Evolutionary conservation across 2,329 filamentous ascomycete species (phyloP).

Genomic region (Fusarium sp.): DNA sequence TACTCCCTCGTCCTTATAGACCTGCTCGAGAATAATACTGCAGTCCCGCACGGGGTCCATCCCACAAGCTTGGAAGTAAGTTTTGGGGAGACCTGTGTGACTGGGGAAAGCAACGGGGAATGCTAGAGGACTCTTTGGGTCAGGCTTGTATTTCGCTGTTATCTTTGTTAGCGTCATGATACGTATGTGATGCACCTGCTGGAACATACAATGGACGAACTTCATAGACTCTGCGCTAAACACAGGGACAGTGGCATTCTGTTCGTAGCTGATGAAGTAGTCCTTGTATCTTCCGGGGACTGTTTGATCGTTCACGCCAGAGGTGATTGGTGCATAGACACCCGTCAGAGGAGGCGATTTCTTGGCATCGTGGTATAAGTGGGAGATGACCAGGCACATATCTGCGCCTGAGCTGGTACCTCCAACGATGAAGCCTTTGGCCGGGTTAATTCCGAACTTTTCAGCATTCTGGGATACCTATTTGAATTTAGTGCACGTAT

Average conservation of each 20-base stretch:
- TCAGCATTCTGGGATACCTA: conserved; percentile 39
- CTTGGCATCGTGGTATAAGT: conserved; percentile 39
- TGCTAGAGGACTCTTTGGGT: conserved; percentile 43
- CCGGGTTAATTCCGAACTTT: conserved; percentile 45
- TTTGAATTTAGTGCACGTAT: background rate
- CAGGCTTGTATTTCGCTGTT: conserved; percentile 47
- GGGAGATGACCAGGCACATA: conserved; percentile 46
- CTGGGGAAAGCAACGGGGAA: conserved; percentile 44
- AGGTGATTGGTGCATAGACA: conserved; percentile 44
- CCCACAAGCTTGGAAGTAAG: conserved; percentile 52
- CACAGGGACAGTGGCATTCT: conserved; percentile 46
- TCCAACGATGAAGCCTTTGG: conserved; percentile 42
- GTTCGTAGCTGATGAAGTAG: conserved; percentile 48
- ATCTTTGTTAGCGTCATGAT: background rate
- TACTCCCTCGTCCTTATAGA: conserved; percentile 48
- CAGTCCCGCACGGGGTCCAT: conserved; percentile 50
- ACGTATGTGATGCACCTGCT: background rate
- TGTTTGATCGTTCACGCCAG: conserved; percentile 36
- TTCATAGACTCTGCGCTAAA: conserved; percentile 42
- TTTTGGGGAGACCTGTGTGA: conserved; percentile 47
- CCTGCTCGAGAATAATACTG: conserved; percentile 49
- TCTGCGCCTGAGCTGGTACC: conserved; percentile 51
- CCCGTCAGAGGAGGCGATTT: conserved; percentile 47
- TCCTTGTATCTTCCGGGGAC: conserved; percentile 50
- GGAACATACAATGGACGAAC: conserved; percentile 43